A percentile compares a stretch with the other conserved stretches of the same genome.
phyloP scores from a whole-genome alignment of 2,329 filamentous ascomycete species.

The Rhytidhysteron rufulum region DNA sequence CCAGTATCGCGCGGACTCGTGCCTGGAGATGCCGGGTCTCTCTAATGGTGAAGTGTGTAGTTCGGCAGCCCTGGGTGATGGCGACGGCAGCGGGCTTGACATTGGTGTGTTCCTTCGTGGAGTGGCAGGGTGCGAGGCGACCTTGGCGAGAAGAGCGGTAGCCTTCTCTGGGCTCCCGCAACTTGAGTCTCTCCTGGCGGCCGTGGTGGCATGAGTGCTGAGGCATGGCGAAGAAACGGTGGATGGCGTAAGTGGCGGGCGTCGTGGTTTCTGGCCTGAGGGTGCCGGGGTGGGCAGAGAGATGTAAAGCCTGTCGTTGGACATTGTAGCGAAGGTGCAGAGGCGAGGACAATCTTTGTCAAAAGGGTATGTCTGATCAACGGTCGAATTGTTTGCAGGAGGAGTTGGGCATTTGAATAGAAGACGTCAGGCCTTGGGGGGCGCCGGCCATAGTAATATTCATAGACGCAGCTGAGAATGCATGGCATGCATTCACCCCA shows the following conservation, averaged over 20 bases:
- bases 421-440: not conserved
- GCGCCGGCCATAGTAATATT: constrained; percentile 25
- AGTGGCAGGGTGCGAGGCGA: constrained; percentile 39
- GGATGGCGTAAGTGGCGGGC: constrained; percentile 43
- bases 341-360: too few species aligned
- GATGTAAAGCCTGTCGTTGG: constrained; percentile 34
- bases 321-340: too few species aligned
- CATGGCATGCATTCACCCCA: constrained; percentile 30
- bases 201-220: constrained; percentile 37
- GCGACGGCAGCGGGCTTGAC: constrained; percentile 25
- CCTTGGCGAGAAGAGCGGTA: constrained; percentile 40
- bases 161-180: constrained; percentile 40
- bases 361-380: too few species aligned
- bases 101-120: constrained; percentile 33
- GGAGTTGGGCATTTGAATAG: not conserved
- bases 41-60: constrained; percentile 25
- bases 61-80: constrained; percentile 15
- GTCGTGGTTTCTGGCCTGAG: constrained; percentile 31
- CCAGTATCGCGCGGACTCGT: constrained; percentile 35
- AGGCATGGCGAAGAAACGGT: constrained; percentile 44
- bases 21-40: constrained; percentile 31
- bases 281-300: constrained; percentile 35
- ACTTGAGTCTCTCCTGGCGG: constrained; percentile 39
- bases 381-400: not conserved
- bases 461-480: not conserved